Evolutionary conservation across 106 monocot genomes (phyloP).

Genomic region (Posidonia australis): DNA sequence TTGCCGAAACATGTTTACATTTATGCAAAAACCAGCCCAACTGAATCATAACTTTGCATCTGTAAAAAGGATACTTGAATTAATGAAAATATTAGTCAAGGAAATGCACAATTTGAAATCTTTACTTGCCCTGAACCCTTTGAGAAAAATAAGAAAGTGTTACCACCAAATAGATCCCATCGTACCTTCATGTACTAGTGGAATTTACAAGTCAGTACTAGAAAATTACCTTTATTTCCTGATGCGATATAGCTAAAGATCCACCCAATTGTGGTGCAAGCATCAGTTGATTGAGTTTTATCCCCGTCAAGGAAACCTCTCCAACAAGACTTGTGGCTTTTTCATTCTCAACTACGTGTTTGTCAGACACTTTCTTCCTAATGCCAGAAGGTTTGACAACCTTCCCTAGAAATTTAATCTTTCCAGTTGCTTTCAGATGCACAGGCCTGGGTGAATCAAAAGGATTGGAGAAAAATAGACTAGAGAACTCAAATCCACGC

Average conservation of each 20-base stretch:
- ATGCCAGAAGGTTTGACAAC: slow-evolving; percentile 27
- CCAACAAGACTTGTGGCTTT: slow-evolving; percentile 47
- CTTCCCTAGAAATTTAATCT: slow-evolving; percentile 81
- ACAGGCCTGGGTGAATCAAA: slow-evolving; percentile 76
- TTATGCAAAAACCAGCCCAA: too few species aligned
- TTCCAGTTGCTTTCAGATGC: slow-evolving; percentile 89
- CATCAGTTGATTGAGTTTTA: slow-evolving; percentile 89
- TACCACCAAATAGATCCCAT: too few species aligned
- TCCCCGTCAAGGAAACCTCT: slow-evolving; percentile 79
- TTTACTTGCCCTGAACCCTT: too few species aligned
- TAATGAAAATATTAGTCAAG: too few species aligned
- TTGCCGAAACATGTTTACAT: too few species aligned
- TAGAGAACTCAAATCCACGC: slow-evolving; percentile 89
- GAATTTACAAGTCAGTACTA: too few species aligned
- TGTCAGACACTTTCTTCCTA: slow-evolving; percentile 7
- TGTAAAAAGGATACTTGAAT: too few species aligned
- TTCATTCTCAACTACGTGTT: slow-evolving; percentile 17
- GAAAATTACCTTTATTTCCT: slow-evolving; percentile 54
- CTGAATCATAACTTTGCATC: too few species aligned
- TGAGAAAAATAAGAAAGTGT: too few species aligned
- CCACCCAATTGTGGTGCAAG: slow-evolving; percentile 86
- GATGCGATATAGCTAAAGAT: slow-evolving; percentile 55
- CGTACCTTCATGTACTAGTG: too few species aligned
- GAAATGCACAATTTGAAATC: too few species aligned
- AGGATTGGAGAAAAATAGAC: slow-evolving; percentile 52